Percentiles rank a stretch among this genome's conserved stretches.
Evolutionary conservation across 805 yeast species (phyloP).

Genomic region (Candida dajiaensis): DNA sequence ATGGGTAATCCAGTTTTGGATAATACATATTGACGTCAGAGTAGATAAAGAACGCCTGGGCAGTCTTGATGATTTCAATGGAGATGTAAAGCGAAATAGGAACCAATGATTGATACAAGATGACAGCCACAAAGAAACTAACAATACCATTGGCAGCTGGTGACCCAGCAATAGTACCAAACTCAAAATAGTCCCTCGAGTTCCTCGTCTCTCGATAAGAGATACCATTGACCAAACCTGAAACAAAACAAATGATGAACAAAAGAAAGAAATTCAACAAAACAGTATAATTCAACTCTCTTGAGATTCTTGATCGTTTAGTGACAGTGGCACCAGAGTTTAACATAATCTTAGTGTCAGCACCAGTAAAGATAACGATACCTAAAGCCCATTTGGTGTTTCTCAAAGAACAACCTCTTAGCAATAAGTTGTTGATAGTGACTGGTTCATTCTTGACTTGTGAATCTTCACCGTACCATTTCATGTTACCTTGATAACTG

Average conservation of each 20-base stretch:
- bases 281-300: conserved; percentile 68
- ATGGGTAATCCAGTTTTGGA: conserved; percentile 65
- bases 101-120: conserved; percentile 71
- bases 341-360: conserved; percentile 75
- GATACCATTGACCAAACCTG: conserved; percentile 68
- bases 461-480: conserved; percentile 25
- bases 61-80: conserved; percentile 74
- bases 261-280: conserved; percentile 57
- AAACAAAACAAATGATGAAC: conserved; percentile 60
- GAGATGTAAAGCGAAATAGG: conserved; percentile 81
- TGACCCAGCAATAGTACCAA: conserved; percentile 59
- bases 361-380: conserved; percentile 69
- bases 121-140: conserved; percentile 68
- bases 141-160: conserved; percentile 66
- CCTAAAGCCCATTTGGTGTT: conserved; percentile 84
- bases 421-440: conserved; percentile 58
- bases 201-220: conserved; percentile 41
- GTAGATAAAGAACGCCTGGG: conserved; percentile 74
- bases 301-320: conserved; percentile 65
- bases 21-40: conserved; percentile 71
- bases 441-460: conserved; percentile 58
- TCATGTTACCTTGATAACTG: conserved; percentile 65
- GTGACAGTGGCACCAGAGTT: conserved; percentile 79
- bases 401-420: conserved; percentile 74
- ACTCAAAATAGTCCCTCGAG: conserved; percentile 64